Conservation (phyloP, 2,329 filamentous ascomycete genomes). For the Neofusicoccum umdonicola region DNA sequence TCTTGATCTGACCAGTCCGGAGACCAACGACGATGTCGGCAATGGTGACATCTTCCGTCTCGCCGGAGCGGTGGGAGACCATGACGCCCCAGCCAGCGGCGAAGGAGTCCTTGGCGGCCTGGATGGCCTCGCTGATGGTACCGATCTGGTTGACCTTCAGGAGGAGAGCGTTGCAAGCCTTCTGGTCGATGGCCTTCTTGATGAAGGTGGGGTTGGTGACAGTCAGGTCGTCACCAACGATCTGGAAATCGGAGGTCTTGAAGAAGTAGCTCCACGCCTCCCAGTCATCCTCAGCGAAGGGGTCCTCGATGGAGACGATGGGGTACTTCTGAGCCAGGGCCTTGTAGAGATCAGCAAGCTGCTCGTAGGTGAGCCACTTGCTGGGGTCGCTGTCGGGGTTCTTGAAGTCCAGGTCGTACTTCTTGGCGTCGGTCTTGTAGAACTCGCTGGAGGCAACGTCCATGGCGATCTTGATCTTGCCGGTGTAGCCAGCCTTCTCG, state of each 20-base stretch:
- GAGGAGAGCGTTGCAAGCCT: conserved; percentile 96
- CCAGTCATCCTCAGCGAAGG: conserved; percentile 99
- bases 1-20: conserved; percentile 97
- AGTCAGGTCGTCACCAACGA: conserved; percentile 97
- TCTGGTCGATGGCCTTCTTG: conserved; percentile 99
- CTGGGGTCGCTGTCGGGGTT: conserved; percentile 92
- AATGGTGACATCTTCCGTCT: conserved; percentile 99
- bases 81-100: conserved; percentile 97
- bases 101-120: conserved; percentile 98
- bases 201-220: conserved; percentile 99
- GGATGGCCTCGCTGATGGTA: conserved; percentile 97
- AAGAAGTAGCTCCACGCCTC: conserved; percentile 99
- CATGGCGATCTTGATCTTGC: conserved; percentile 97
- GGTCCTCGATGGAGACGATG: conserved; percentile 98
- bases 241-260: conserved; percentile 98
- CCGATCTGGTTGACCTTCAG: conserved; percentile 99
- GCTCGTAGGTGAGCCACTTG: conserved; percentile 99
- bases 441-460: conserved; percentile 99
- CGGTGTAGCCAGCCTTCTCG: conserved; percentile 91
- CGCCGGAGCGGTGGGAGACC: conserved; percentile 98
- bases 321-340: conserved; percentile 90
- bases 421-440: conserved; percentile 94
- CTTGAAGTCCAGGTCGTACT: conserved; percentile 99
- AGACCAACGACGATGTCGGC: conserved; percentile 97
- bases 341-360: conserved; percentile 91